phyloP scores from a whole-genome alignment of 2,329 filamentous ascomycete genomes.

The Fusarium veterinarium region DNA sequence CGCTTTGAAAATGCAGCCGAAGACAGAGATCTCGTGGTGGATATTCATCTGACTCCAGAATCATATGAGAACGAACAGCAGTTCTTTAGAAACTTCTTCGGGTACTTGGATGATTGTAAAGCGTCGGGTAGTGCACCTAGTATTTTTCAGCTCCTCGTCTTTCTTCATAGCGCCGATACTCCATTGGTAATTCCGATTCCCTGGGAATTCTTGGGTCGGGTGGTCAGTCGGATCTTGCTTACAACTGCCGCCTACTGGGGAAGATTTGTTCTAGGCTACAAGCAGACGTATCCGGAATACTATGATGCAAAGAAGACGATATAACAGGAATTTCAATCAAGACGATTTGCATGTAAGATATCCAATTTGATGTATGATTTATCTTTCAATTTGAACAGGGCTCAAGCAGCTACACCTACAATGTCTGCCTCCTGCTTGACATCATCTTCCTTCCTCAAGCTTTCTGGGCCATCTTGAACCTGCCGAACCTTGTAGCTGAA shows the following conservation, averaged over 20 bases:
- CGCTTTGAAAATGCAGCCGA: constrained; percentile 8
- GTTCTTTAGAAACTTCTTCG: constrained; percentile 15
- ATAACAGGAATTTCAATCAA: fast-evolving
- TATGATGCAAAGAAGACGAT: neutral
- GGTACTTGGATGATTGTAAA: constrained; percentile 4
- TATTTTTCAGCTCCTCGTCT: constrained; percentile 5
- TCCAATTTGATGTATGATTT: fast-evolving
- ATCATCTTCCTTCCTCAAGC: neutral
- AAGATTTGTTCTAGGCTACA: neutral
- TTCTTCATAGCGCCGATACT: constrained; percentile 8
- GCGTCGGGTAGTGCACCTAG: neutral
- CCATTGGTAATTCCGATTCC: neutral
- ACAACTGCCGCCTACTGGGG: constrained; percentile 1
- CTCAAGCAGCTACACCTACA: neutral
- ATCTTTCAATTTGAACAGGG: neutral
- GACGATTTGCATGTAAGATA: fast-evolving
- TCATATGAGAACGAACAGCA: constrained; percentile 9
- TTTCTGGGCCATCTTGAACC: neutral
- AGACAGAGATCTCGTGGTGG: neutral
- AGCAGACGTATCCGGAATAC: neutral
- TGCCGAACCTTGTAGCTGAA: constrained; percentile 18
- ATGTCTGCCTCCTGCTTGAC: neutral
- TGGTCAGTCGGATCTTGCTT: neutral
- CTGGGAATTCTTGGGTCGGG: neutral
- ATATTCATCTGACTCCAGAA: constrained; percentile 3